Percentiles rank a stretch among this genome's conserved stretches.
Evolutionary conservation across 2,329 filamentous ascomycete genomes (phyloP).

Genomic region (Ascocoryne sarcoides): DNA sequence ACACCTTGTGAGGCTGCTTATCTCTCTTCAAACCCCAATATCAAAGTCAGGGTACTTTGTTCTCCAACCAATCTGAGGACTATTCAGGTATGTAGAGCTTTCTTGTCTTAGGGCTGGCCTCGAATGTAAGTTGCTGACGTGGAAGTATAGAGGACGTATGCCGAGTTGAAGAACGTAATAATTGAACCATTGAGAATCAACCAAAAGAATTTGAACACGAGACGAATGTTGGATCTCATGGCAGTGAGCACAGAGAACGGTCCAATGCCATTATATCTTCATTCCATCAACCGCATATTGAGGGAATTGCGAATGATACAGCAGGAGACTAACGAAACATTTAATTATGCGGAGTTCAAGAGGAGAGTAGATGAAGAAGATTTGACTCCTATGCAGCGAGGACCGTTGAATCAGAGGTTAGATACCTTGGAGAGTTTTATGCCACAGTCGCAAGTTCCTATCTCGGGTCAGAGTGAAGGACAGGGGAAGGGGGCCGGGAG

Average conservation of each 20-base stretch:
- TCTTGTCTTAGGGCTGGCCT: background rate
- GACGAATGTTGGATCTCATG: conserved; percentile 48
- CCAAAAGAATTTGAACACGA: conserved; percentile 40
- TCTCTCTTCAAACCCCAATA: conserved; percentile 35
- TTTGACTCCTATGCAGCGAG: conserved; percentile 41
- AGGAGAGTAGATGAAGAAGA: conserved; percentile 26
- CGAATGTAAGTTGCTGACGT: too few relatives aligned
- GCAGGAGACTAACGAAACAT: conserved; percentile 25
- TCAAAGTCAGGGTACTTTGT: conserved; percentile 43
- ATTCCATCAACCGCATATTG: conserved; percentile 39
- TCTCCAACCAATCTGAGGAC: conserved; percentile 37
- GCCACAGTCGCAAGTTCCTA: conserved; percentile 23
- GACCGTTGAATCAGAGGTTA: conserved; percentile 50
- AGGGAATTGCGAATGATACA: conserved; percentile 39
- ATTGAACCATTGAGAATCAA: conserved; percentile 39
- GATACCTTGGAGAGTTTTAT: conserved; percentile 58
- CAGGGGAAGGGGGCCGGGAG: too few relatives aligned
- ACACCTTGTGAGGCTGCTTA: conserved; percentile 45
- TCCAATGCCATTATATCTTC: conserved; percentile 41
- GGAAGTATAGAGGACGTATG: conserved; percentile 28
- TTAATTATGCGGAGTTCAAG: conserved; percentile 40
- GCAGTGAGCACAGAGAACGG: conserved; percentile 33
- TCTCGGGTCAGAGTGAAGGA: too few relatives aligned
- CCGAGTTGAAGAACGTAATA: conserved; percentile 30
- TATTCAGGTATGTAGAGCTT: conserved; percentile 27